phyloP scores from a whole-genome alignment of 2,329 filamentous ascomycete species.

The Neurospora sp. region DNA sequence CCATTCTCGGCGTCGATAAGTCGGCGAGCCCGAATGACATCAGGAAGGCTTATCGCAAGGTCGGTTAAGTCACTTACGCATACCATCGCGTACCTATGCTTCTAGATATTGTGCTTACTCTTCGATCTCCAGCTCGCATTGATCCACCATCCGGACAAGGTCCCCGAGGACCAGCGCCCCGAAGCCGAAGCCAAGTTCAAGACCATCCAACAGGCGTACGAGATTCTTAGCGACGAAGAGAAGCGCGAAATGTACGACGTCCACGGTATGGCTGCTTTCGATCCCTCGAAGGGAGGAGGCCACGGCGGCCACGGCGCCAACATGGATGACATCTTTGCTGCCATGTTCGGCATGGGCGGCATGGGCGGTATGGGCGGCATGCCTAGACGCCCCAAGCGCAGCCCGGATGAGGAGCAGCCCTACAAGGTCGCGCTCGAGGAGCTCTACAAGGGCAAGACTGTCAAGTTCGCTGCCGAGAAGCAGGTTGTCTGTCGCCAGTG shows the following conservation, averaged over 20 bases:
- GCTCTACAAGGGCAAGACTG: constrained; percentile 96
- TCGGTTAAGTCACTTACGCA: constrained; percentile 27
- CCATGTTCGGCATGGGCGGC: constrained; percentile 72
- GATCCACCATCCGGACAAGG: constrained; percentile 90
- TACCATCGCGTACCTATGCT: constrained; percentile 9
- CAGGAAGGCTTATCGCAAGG: constrained; percentile 95
- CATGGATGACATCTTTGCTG: constrained; percentile 82
- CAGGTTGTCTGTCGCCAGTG: constrained; percentile 81
- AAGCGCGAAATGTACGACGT: constrained; percentile 87
- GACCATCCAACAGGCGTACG: constrained; percentile 84
- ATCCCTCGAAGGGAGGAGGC: constrained; percentile 54
- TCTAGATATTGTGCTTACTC: constrained; percentile 8
- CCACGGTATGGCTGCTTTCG: constrained; percentile 93
- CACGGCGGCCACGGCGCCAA: constrained; percentile 63
- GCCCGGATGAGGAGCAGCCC: constrained; percentile 76
- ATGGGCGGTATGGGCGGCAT: constrained; percentile 38
- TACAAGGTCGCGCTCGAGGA: constrained; percentile 91
- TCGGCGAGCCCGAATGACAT: constrained; percentile 68
- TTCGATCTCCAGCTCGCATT: constrained; percentile 57
- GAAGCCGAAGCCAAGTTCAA: constrained; percentile 92
- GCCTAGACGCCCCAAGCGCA: constrained; percentile 55
- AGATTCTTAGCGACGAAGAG: constrained; percentile 92
- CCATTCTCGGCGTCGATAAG: constrained; percentile 67
- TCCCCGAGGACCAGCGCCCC: constrained; percentile 71
- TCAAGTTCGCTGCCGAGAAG: constrained; percentile 92